Base-by-base conservation (phyloP, 129 eudicot species). In the Flaveria sonorensis region DNA sequence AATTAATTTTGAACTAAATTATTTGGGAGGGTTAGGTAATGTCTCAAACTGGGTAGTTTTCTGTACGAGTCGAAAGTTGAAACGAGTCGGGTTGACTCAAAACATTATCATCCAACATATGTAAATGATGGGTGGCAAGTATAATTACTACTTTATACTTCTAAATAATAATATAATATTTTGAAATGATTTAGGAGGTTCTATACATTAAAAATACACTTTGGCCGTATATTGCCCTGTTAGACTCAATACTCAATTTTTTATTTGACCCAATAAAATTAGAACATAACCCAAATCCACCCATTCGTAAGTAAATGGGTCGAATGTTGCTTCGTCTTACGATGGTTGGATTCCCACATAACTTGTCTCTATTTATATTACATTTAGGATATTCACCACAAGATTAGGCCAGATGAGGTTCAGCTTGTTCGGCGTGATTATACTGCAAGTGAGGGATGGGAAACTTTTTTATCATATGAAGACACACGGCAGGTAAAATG, bases 361-460 rank as follows among this genome's bases (percentile, higher is more conserved):
- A 51, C 39, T 48, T 10, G 47, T 16, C 1, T 67, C 12, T 20
- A 23, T 36, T 12, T 82, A 24, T 28, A 8, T 71, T 63, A 18
- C 48, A 9, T 76, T 65, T 61, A 94, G 98, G 98, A 94, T 78
- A 94, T 94, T 83, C 98, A 94, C 83, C 88, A 94, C 85, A 87
- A 91, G 71, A 94, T 94, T 81, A 91, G 71, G 88, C 98, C 98
- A 24, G 97, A 86, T 45, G 98, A 91, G 79, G 98, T 94, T 62
- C 90, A 89, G 83, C 97, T 94, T 74, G 92, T 94, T 87, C 96
- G 98, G 71, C 92, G 97, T 77, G 98, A 94, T 78, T 94, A 94
- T 75, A 84, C 97, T 8, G 98, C 98, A 32, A 94, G 91, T 69
- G 96, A 94, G 82, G 98, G 98, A 73, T 94, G 98, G 98, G 98